phyloP scores from a whole-genome alignment of 768 basidiomycete genomes.

The Leccinum incarnatum region DNA sequence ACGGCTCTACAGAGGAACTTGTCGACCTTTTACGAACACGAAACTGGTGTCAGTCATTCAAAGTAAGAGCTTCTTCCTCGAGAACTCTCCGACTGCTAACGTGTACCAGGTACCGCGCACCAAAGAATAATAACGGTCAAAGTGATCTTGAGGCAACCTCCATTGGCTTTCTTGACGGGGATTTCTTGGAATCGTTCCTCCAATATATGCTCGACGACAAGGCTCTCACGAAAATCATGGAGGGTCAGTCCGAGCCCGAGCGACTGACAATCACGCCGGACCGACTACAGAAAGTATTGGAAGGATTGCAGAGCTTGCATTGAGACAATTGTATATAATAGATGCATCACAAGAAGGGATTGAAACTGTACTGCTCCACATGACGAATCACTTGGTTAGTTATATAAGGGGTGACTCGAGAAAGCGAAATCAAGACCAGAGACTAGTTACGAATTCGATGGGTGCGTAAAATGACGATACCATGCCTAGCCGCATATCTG shows the following conservation, averaged over 20 bases:
- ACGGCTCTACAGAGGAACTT: slow-evolving; percentile 77
- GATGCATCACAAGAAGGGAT: slow-evolving; percentile 15
- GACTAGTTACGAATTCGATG: slow-evolving; percentile 9
- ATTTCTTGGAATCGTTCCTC: slow-evolving; percentile 73
- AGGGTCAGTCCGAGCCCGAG: slow-evolving; percentile 60
- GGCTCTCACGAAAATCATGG: slow-evolving; percentile 49
- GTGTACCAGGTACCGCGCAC: slow-evolving; percentile 61
- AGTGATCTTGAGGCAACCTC: slow-evolving; percentile 57
- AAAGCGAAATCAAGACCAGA: slow-evolving; percentile 13
- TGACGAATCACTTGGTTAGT: slow-evolving; percentile 3
- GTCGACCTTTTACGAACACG: slow-evolving; percentile 45
- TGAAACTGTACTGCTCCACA: slow-evolving; percentile 17
- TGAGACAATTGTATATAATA: slow-evolving; percentile 28
- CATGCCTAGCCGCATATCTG: slow-evolving; percentile 7
- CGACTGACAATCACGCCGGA: slow-evolving; percentile 42
- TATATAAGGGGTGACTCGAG: background rate
- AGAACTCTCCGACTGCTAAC: background rate
- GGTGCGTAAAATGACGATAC: slow-evolving; percentile 3
- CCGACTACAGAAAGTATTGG: slow-evolving; percentile 39
- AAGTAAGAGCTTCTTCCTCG: slow-evolving; percentile 40
- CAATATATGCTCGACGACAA: slow-evolving; percentile 37
- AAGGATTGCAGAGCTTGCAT: slow-evolving; percentile 56
- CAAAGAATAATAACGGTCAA: slow-evolving; percentile 52
- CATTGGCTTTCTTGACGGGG: slow-evolving; percentile 85
- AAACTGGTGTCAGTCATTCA: slow-evolving; percentile 59